Base-by-base conservation (phyloP, 2,329 filamentous ascomycete species). In the Epichloe baconii region DNA sequence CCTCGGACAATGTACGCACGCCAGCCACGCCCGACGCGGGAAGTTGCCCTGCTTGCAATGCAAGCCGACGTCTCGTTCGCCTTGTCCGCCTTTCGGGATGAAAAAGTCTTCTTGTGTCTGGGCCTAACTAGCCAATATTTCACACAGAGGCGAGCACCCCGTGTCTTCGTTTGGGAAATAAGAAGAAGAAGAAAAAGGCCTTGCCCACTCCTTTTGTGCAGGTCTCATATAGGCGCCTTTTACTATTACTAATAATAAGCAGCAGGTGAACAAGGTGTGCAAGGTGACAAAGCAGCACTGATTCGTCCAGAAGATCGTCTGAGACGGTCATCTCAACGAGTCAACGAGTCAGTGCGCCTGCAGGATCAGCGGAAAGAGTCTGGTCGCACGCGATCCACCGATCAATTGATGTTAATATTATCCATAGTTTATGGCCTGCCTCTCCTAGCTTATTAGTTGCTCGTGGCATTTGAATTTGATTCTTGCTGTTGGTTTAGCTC, bases 41-140 rank as follows among this genome's bases (percentile, higher is more conserved):
- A 12, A 4, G 51, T 23, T 50, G 14, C 38, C 44, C 38, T 44
- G 45, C 37, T 14, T 44, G 47, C 47, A 53, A 36, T 53, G 21
- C 51, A 50, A 47, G 17, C 47, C 36, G 17, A 53, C 36, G 10
- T 46, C 47, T n/a, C 44, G 36, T 19, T 47, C 36, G 17, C 51
- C 47, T n/a, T 44, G 38, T 8, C 51, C 44, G n/a, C 38, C 17
- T 4, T 31, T 47, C 4, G 51, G 47, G 23, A 50, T 47, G 11
- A 38, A 41, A 15, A 15, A 44, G 21, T 19, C 17, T 47, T 37
- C 14, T 40, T 15, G 44, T 47, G 4, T 14, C 15, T 17, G 10
- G 10, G 2, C 14, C 15, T 42, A 2, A 26, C 23, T 7, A 26
- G 23, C 6, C 23, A 26, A 26, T 26, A 26, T 26, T 26, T 26